These are phyloP conservation scores for Orbilia blumenaviensis DNA, from an alignment of 2,329 filamentous ascomycete species.

Conservation along the genomic window DNA sequence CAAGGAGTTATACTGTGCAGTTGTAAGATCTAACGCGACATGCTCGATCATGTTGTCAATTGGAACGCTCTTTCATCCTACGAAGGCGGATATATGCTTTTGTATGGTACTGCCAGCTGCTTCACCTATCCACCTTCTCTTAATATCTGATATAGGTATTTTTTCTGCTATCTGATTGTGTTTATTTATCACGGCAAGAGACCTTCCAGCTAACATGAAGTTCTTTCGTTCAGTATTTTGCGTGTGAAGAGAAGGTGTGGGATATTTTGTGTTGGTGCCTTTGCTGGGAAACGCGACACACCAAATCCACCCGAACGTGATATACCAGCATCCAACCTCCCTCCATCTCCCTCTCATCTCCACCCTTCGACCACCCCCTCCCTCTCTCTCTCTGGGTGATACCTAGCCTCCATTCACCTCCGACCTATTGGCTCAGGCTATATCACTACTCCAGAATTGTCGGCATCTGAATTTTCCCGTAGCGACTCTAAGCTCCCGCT, in stretches of 20 bases:
- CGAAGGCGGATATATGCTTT: too few relatives aligned
- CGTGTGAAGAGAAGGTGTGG: background rate
- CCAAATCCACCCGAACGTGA: slow-evolving; percentile 13
- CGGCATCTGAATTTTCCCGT: slow-evolving; percentile 12
- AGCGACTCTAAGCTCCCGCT: slow-evolving; percentile 10
- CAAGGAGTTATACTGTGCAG: too few relatives aligned
- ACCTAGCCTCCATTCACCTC: slow-evolving; percentile 24
- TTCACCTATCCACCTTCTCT: too few relatives aligned
- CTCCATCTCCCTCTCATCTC: slow-evolving; percentile 6
- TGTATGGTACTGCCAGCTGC: too few relatives aligned
- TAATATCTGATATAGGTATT: too few relatives aligned
- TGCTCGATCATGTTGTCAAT: too few relatives aligned
- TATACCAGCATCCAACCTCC: slow-evolving; percentile 27
- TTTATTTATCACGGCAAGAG: too few relatives aligned
- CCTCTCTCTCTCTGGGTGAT: slow-evolving; percentile 32
- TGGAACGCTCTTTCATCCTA: too few relatives aligned
- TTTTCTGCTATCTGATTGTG: too few relatives aligned
- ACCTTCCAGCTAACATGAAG: too few relatives aligned
- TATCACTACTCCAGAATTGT: background rate
- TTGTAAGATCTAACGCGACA: too few relatives aligned
- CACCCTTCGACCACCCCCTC: slow-evolving; percentile 48
- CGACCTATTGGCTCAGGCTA: background rate
- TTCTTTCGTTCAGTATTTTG: background rate
- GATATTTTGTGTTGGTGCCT: slow-evolving; percentile 23
- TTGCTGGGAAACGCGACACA: slow-evolving; percentile 33